Percentiles rank a stretch among this genome's conserved stretches.
Evolutionary conservation across 1,284 basidiomycete species (phyloP).

Genomic region (Malassezia vespertilionis): DNA sequence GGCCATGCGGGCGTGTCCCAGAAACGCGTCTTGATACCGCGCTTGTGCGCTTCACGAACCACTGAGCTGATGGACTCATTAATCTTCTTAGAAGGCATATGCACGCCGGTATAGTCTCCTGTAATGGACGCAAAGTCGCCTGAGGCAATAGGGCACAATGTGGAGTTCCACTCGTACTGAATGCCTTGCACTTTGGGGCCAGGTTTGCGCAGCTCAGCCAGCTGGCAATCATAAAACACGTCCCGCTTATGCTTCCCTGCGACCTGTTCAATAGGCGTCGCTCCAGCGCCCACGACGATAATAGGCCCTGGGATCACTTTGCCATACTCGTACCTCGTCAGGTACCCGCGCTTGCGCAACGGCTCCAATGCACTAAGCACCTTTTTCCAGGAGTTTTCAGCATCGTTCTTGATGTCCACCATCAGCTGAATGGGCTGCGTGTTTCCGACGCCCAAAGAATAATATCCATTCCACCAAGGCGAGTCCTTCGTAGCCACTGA

Average conservation of each 20-base stretch:
- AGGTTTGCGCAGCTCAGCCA: conserved; percentile 19
- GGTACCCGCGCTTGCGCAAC: conserved; percentile 46
- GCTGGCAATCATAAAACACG: conserved; percentile 28
- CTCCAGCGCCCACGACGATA: conserved; percentile 26
- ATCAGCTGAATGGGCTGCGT: conserved; percentile 26
- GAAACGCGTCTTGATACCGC: conserved; percentile 13
- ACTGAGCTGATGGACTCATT: conserved; percentile 1
- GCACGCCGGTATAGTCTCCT: conserved; percentile 16
- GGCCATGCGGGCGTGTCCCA: conserved; percentile 31
- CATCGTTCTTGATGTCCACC: conserved; percentile 18
- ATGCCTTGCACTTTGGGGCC: conserved; percentile 13
- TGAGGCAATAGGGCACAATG: conserved; percentile 23
- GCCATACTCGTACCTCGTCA: conserved; percentile 18
- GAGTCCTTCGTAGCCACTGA: conserved; percentile 8
- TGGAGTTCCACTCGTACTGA: conserved; percentile 22
- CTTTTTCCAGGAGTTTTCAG: background rate
- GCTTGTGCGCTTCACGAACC: conserved; percentile 14
- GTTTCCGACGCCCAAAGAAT: conserved; percentile 14
- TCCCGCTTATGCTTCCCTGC: conserved; percentile 15
- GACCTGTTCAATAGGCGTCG: conserved; percentile 21
- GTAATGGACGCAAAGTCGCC: conserved; percentile 8
- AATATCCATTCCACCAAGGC: conserved; percentile 5
- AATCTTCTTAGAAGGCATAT: conserved; percentile 11
- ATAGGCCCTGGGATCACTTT: conserved; percentile 22
- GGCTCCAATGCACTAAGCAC: conserved; percentile 56